These are phyloP conservation scores for Neurospora sp. DNA, from an alignment of 495 filamentous ascomycete genomes.

Conservation along the genomic window DNA sequence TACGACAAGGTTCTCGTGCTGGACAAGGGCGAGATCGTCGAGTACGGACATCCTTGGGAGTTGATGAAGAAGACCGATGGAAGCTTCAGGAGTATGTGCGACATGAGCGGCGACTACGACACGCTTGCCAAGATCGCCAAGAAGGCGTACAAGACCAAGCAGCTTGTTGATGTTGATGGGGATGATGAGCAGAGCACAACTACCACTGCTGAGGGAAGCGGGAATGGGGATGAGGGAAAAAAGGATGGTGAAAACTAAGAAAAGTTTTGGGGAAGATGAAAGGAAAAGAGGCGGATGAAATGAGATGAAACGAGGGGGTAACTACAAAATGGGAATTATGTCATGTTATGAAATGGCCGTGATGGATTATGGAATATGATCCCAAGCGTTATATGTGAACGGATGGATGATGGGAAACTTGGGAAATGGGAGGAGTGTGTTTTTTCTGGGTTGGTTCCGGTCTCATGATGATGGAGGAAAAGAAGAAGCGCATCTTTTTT, in stretches of 20 bases:
- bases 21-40: slow-evolving; percentile 78
- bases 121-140: slow-evolving; percentile 62
- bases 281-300: neutral
- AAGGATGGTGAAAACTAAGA: neutral
- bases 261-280: neutral
- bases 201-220: neutral
- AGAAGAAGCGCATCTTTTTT: neutral
- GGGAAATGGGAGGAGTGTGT: neutral
- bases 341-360: neutral
- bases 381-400: neutral
- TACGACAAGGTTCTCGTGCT: slow-evolving; percentile 98
- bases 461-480: neutral
- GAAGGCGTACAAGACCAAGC: slow-evolving; percentile 42
- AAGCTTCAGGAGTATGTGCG: slow-evolving; percentile 84
- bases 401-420: neutral
- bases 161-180: slow-evolving; percentile 29
- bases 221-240: neutral
- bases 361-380: neutral
- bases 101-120: slow-evolving; percentile 84
- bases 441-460: neutral
- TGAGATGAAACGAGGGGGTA: neutral
- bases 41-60: slow-evolving; percentile 81
- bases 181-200: slow-evolving; percentile 10
- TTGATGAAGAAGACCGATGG: slow-evolving; percentile 59
- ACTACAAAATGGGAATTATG: neutral